Conservation (phyloP, 2,329 filamentous ascomycete species). For the Dactylellina leptospora region DNA sequence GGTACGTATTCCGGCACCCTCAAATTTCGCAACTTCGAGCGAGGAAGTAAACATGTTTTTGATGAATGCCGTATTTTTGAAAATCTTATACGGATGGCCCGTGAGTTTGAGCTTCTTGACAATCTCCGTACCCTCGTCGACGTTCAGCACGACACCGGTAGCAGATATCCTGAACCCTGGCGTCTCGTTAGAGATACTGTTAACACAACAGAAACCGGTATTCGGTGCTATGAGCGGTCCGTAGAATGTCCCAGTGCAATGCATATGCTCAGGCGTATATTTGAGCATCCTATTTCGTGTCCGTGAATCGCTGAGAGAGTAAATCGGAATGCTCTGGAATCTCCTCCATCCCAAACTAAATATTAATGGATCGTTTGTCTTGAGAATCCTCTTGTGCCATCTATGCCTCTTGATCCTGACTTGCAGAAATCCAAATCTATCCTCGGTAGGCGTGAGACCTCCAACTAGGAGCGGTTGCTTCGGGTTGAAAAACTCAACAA, state of each 20-base stretch:
- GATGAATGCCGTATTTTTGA: slow-evolving; percentile 98
- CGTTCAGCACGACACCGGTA: slow-evolving; percentile 89
- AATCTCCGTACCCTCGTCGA: slow-evolving; percentile 95
- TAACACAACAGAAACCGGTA: slow-evolving; percentile 92
- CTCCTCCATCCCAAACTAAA: slow-evolving; percentile 96
- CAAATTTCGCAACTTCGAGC: slow-evolving; percentile 97
- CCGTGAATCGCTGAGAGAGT: slow-evolving; percentile 92
- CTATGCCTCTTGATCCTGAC: slow-evolving; percentile 95
- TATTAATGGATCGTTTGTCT: slow-evolving; percentile 96
- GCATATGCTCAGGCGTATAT: slow-evolving; percentile 99
- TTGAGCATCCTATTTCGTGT: slow-evolving; percentile 97
- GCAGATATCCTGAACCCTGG: slow-evolving; percentile 94
- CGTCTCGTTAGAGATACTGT: slow-evolving; percentile 78
- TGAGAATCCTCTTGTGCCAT: slow-evolving; percentile 99
- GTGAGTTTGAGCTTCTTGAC: slow-evolving; percentile 99
- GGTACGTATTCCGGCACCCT: slow-evolving; percentile 93
- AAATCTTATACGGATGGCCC: slow-evolving; percentile 93
- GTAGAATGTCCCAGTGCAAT: slow-evolving; percentile 96
- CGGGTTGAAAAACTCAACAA: slow-evolving; percentile 81
- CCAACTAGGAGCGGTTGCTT: slow-evolving; percentile 86
- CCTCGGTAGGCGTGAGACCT: slow-evolving; percentile 90
- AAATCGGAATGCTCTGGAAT: slow-evolving; percentile 91
- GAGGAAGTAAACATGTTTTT: slow-evolving; percentile 96
- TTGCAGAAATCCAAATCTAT: slow-evolving; percentile 94
- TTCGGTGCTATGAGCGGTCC: slow-evolving; percentile 94